A percentile compares a stretch with the other conserved stretches of the same genome.
These are phyloP conservation scores for Termitomyces sp. DNA, from an alignment of 768 basidiomycete species.

Conservation along the genomic window DNA sequence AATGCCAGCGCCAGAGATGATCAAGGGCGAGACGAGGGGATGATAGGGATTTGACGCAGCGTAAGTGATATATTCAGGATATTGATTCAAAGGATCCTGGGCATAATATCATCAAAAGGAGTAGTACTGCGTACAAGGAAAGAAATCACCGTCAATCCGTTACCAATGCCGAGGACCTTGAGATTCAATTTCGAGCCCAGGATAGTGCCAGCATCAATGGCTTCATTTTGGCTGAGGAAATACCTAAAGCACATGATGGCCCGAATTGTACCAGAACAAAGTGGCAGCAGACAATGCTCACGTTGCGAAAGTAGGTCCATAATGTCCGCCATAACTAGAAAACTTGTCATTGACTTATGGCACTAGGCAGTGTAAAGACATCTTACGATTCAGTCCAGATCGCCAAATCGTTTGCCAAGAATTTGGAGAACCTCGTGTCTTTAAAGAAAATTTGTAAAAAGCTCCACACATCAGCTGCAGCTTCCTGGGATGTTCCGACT, in stretches of 20 bases:
- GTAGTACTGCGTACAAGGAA: not conserved
- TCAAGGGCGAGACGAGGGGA: constrained; percentile 42
- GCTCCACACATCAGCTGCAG: constrained; percentile 57
- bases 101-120: not conserved
- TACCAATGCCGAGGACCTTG: constrained; percentile 60
- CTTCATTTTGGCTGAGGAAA: constrained; percentile 58
- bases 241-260: constrained; percentile 26
- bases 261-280: not conserved
- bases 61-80: constrained; percentile 56
- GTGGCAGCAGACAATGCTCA: constrained; percentile 19
- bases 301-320: constrained; percentile 65
- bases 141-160: constrained; percentile 54
- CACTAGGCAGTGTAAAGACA: constrained; percentile 6
- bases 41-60: constrained; percentile 57
- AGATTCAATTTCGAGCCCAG: constrained; percentile 51
- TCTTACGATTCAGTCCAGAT: constrained; percentile 63
- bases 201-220: constrained; percentile 44
- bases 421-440: constrained; percentile 51
- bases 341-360: not conserved
- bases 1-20: constrained; percentile 38
- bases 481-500: constrained; percentile 50
- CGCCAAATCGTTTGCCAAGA: constrained; percentile 42
- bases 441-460: constrained; percentile 63
- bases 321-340: constrained; percentile 62
- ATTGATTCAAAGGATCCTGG: constrained; percentile 47